A percentile compares a stretch with the other conserved stretches of the same genome.
phyloP scores from a whole-genome alignment of 1,284 basidiomycete genomes.

The Afroboletus lepidellus region DNA sequence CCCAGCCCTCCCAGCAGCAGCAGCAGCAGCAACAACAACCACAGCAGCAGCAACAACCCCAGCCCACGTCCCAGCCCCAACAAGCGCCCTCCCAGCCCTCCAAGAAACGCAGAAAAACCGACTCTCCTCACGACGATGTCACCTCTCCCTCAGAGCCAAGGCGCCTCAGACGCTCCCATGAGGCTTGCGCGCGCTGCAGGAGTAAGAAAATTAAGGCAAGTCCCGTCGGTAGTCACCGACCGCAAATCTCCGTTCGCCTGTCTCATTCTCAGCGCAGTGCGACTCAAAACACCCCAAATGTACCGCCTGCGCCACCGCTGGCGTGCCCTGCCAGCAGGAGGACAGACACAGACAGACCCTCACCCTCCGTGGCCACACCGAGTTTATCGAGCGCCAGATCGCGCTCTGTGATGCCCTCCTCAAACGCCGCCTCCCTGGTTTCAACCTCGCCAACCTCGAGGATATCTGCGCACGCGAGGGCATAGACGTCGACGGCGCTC shows the following conservation, averaged over 20 bases:
- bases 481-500: conserved; percentile 49
- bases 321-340: conserved; percentile 76
- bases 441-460: conserved; percentile 64
- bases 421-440: conserved; percentile 65
- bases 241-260: conserved; percentile 65
- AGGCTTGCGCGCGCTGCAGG: conserved; percentile 85
- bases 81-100: conserved; percentile 41
- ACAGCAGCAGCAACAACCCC: conserved; percentile 35
- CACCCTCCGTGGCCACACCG: conserved; percentile 76
- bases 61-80: conserved; percentile 32
- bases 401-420: conserved; percentile 72
- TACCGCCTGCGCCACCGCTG: conserved; percentile 75
- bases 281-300: conserved; percentile 84
- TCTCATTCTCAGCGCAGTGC: conserved; percentile 54
- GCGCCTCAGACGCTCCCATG: conserved; percentile 78
- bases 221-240: conserved; percentile 81
- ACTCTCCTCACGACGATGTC: conserved; percentile 51
- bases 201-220: conserved; percentile 92
- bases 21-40: conserved; percentile 40
- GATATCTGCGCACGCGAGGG: conserved; percentile 63
- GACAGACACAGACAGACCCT: conserved; percentile 80
- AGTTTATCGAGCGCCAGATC: conserved; percentile 74
- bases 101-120: conserved; percentile 59
- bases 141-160: conserved; percentile 62
- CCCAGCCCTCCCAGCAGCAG: conserved; percentile 27